Evolutionary conservation across 2,329 filamentous ascomycete genomes (phyloP).

Genomic region (Penicillium crustosum): DNA sequence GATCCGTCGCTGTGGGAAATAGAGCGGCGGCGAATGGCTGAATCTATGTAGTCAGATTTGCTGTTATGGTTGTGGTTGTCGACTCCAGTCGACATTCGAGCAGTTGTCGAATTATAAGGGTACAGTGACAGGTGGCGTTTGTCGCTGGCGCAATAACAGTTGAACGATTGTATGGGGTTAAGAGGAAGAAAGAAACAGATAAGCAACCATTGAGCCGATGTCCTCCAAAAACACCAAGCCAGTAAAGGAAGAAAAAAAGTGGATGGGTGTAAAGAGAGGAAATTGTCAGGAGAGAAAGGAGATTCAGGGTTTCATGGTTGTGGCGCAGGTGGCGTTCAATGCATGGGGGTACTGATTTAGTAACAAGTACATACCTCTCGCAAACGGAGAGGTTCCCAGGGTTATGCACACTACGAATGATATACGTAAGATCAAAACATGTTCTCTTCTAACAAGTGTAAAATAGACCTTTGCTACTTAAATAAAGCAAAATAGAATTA

Average conservation of each 20-base stretch:
- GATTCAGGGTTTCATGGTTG: constrained; percentile 22
- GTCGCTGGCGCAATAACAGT: constrained; percentile 19
- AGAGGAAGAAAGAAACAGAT: constrained; percentile 6
- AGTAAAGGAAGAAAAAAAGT: constrained; percentile 21
- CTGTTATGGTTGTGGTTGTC: constrained; percentile 51
- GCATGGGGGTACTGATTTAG: background rate
- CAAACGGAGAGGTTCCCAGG: background rate
- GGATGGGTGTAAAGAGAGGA: constrained; percentile 15
- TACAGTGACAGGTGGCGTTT: constrained; percentile 21
- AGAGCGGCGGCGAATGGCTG: constrained; percentile 53
- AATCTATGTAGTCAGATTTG: constrained; percentile 56
- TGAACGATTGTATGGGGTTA: constrained; percentile 28
- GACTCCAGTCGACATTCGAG: constrained; percentile 57
- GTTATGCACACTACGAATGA: background rate
- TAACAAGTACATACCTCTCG: background rate
- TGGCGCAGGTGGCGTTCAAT: constrained; percentile 27
- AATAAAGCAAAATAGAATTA: background rate
- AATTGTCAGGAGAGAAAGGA: constrained; percentile 23
- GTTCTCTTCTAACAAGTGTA: background rate
- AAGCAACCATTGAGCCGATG: constrained; percentile 29
- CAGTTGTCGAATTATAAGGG: constrained; percentile 23
- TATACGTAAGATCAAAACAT: background rate
- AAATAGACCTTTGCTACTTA: background rate
- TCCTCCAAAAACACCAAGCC: constrained; percentile 25
- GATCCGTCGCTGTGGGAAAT: constrained; percentile 50